Conservation (phyloP, 306 rosid species). For the Oxytropis ochrocephala region DNA sequence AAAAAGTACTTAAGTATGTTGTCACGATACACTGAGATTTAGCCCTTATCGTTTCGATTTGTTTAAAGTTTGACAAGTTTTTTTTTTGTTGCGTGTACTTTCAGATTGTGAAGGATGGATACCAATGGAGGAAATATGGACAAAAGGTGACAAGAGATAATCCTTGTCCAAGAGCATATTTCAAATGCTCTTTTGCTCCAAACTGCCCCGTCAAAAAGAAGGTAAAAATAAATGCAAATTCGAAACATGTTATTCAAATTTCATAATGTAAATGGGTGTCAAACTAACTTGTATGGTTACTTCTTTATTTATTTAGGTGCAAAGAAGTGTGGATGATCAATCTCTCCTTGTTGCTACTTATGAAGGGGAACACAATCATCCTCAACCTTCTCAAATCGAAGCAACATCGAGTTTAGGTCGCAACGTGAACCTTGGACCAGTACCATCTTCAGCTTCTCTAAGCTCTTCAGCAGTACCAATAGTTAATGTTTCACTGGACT, state of each 20-base stretch:
- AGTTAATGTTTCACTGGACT: constrained; percentile 43
- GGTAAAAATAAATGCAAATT: constrained; percentile 34
- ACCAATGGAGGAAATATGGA: constrained; percentile 98
- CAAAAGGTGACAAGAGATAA: constrained; percentile 98
- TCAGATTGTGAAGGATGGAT: constrained; percentile 94
- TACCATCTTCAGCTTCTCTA: constrained; percentile 37
- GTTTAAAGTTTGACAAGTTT: constrained; percentile 7
- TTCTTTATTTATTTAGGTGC: constrained; percentile 51
- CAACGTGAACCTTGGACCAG: constrained; percentile 29
- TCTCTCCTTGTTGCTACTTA: constrained; percentile 82
- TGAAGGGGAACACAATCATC: constrained; percentile 97
- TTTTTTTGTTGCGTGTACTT: constrained; percentile 4
- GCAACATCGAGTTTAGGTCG: constrained; percentile 50
- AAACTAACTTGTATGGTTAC: constrained; percentile 17
- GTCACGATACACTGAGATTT: too few species aligned
- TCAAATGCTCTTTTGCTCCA: constrained; percentile 99
- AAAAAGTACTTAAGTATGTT: neutral
- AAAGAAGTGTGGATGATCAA: constrained; percentile 94
- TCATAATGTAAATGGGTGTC: neutral
- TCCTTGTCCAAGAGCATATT: constrained; percentile 96
- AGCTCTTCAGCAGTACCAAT: constrained; percentile 41
- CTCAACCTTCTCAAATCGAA: constrained; percentile 51
- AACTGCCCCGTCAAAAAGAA: constrained; percentile 93
- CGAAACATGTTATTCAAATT: neutral
- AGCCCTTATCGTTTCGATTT: too few species aligned